Percentiles rank a stretch among this genome's conserved stretches.
phyloP scores from a whole-genome alignment of 108 stramenopile genomes.

The Cylindrotheca closterium region DNA sequence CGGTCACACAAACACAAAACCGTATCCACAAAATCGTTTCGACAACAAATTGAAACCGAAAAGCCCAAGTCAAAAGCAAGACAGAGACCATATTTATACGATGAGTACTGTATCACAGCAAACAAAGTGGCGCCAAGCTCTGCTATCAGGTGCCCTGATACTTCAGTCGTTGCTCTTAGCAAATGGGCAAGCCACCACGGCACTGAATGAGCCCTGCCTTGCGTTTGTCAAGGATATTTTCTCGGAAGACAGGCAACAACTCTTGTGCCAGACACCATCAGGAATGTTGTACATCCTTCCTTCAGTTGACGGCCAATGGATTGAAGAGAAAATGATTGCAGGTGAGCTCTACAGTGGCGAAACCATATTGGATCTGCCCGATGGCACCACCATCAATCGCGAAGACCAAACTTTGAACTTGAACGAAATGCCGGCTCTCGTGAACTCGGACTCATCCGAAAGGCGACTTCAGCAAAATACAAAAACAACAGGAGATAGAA shows the following conservation, averaged over 20 bases:
- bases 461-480: slow-evolving; percentile 5
- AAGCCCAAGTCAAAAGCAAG: too few species aligned
- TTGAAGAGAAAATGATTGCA: background rate
- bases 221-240: background rate
- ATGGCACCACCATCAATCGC: background rate
- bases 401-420: background rate
- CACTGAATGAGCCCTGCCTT: background rate
- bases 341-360: background rate
- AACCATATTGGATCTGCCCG: background rate
- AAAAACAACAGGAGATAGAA: slow-evolving; percentile 4
- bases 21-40: too few species aligned
- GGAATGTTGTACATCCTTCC: background rate
- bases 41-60: too few species aligned
- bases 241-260: background rate
- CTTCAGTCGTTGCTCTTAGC: too few species aligned
- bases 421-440: background rate
- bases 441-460: background rate
- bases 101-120: too few species aligned
- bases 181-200: background rate
- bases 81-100: too few species aligned
- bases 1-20: too few species aligned
- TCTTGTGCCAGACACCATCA: background rate
- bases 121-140: too few species aligned
- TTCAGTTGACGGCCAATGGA: background rate
- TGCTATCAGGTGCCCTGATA: too few species aligned